Base-by-base conservation (phyloP, 1,139 yeast species). In the Saccharomyces hybrid region DNA sequence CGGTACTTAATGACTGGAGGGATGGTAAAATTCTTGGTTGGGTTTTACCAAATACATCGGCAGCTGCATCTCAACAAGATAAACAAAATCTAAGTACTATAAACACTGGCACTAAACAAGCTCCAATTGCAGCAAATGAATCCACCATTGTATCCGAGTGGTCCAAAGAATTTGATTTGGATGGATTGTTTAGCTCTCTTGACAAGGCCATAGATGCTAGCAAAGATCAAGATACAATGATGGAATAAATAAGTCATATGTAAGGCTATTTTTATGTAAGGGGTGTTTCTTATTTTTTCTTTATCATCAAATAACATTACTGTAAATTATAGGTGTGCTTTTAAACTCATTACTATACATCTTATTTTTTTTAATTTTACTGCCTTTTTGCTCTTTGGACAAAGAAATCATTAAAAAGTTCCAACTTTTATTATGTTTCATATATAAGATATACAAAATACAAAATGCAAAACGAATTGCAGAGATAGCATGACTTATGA, bases 91-190 rank as follows among this genome's bases (percentile, higher is more conserved):
- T 55, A n/a, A 60, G 62, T 34, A 61, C 69, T 32, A 55, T 69
- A 50, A 67, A 72, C 26, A 63, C 72, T 25, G 73, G 72, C 46
- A 66, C 66, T n/a, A 62, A 67, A 8, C 66, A 67, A 41, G 71
- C 69, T n/a, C 70, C 72, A 19, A 66, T 60, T 25, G 80, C 77
- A 68, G 80, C 78, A 47, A 95, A 86, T 64, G 87, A 86, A 67
- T 87, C 95, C 50, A 83, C 88, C 14, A 81, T 93, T 64, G 99
- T 95, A 25, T 74, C 79, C n/a, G 79, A 82, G 62, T 93, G 99
- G 98, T 86, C 98, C 16, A 80, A 88, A 70, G 99, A 91, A 73
- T 91, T 93, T 68, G 96, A 90, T 70, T 78, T 93, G 63, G 97
- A 88, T 68, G 90, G 89, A 6, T 77, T 91, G 61, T 83, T 88